A percentile compares a stretch with the other conserved stretches of the same genome.
Conservation (phyloP, 441 rosid species). For the Adansonia grandidieri region DNA sequence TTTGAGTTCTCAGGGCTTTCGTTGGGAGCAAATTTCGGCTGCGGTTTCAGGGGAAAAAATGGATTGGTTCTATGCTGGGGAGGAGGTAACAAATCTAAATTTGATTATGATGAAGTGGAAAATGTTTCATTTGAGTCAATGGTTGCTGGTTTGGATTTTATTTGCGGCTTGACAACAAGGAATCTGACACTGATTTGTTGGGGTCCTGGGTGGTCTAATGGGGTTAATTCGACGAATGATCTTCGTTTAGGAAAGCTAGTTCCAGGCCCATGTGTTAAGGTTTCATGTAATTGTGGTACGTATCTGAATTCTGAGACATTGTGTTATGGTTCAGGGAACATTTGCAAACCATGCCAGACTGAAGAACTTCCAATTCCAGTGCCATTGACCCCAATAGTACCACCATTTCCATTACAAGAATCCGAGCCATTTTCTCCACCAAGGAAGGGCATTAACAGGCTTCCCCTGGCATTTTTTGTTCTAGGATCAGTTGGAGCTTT, state of each 20-base stretch:
- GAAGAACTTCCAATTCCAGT: slow-evolving; percentile 47
- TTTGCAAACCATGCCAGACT: slow-evolving; percentile 57
- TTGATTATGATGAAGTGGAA: not conserved
- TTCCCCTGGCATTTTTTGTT: not conserved
- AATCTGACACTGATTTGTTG: not conserved
- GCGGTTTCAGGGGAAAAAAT: slow-evolving; percentile 37
- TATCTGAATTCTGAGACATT: slow-evolving; percentile 52
- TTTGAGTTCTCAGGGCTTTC: slow-evolving; percentile 42
- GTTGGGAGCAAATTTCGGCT: slow-evolving; percentile 40
- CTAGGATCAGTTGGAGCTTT: slow-evolving; percentile 1
- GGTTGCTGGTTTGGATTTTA: not conserved
- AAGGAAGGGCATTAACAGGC: not conserved
- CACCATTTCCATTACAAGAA: not conserved
- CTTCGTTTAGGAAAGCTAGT: not conserved
- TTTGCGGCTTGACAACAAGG: not conserved
- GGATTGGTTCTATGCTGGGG: slow-evolving; percentile 51
- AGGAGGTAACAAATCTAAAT: not conserved
- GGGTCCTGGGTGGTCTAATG: not conserved
- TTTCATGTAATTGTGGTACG: not conserved
- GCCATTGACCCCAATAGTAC: slow-evolving; percentile 41
- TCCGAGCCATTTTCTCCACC: not conserved
- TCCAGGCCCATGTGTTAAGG: not conserved
- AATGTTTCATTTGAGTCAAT: slow-evolving; percentile 45
- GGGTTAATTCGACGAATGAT: not conserved
- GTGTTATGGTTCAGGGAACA: slow-evolving; percentile 54